Base-by-base conservation (phyloP, 192 early-diverging fungal species). In the Gaertneriomyces semiglobifer region DNA sequence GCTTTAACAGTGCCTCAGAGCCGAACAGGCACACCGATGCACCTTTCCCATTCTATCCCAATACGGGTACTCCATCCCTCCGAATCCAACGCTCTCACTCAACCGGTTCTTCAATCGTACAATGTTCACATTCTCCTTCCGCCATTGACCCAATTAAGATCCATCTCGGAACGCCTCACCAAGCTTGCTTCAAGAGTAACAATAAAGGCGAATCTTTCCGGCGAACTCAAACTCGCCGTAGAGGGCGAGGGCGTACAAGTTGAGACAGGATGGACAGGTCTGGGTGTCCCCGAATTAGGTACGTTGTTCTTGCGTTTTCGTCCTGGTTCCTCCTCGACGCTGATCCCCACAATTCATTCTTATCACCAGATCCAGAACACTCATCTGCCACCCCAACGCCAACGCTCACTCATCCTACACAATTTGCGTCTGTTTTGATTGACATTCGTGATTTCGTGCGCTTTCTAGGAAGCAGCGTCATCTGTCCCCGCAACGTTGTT, bases 51-150 rank as follows among this genome's bases (percentile, higher is more conserved):
- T 67, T 82, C 89, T 39, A 75, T 89, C n/a, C 84, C 83, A 1
- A 77, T 87, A 11, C 66, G 82, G 1, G 73, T 86, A 38, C 65
- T 90, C 44, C 69, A 74, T 14, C 54, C 74, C 1, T 50, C 65
- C 51, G 83, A 88, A 66, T 78, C 86, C 59, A 74, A 78, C 4
- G 74, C 78, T n/a, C 75, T 90, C 41, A 53, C 71, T 7, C 82
- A 89, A 62, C 85, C 88, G 7, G 71, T 83, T 65, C 77, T 89
- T 4, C 78, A 79, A 0, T 70, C 77, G 5, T 75, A 80, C 14
- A 33, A 90, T 51, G 86, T 89, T 38, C 87, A 90, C 51, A 88
- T 93, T 46, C 86, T 92, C 79, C 76, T 92, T 58, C 92, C 92
- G 8, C 82, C 82, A 8, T 64, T 93, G n/a, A 70, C 75, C 44